Base-by-base conservation (phyloP, 768 basidiomycete species). In the Lactifluus pinguis region DNA sequence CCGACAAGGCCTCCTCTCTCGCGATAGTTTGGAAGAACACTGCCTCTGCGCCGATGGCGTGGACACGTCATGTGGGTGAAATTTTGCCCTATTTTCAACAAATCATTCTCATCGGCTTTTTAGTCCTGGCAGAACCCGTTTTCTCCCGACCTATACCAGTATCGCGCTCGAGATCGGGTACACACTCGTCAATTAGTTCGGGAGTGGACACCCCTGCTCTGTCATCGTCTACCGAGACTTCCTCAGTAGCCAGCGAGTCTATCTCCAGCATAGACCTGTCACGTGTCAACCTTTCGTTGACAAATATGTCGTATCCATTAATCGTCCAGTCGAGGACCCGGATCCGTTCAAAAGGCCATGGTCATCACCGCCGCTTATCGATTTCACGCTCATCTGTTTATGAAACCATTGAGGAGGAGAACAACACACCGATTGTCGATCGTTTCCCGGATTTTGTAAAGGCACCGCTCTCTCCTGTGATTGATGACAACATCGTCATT, bases 371-470 rank as follows among this genome's bases (percentile, higher is more conserved):
- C 39, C 81, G 87, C 2, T 80, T 83, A 53, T 88, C 87, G 1
- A 77, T 80, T 9, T 85, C 85, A 13, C 78, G 85, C 4, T 74
- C 82, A 0, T 90, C 89, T 0, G 79, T 88, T 0, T 91, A 89
- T 64, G 89, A 90, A 69, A 90, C 86, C 0, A 91, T 92, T 51
- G 79, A 89, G 57, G 89, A 92, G 66, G 90, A 91, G 63, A 53
- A 68, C 30, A 68, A 60, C 9, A 67, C 66, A 19, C 75, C 76
- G 0, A 42, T 51, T 4, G 44, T 44, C 21, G 49, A 52, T 32
- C 25, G 10, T 14, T 49, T 63, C 57, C 48, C 55, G 13, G 63
- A 60, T 39, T 25, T 45, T 17, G 54, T 38, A 11, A 68, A 41
- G 48, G 55, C n/a, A 42, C 47, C 19, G 7, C 50, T 42, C 34